Conservation (phyloP, 306 rosid species). For the Clitoria ternatea region DNA sequence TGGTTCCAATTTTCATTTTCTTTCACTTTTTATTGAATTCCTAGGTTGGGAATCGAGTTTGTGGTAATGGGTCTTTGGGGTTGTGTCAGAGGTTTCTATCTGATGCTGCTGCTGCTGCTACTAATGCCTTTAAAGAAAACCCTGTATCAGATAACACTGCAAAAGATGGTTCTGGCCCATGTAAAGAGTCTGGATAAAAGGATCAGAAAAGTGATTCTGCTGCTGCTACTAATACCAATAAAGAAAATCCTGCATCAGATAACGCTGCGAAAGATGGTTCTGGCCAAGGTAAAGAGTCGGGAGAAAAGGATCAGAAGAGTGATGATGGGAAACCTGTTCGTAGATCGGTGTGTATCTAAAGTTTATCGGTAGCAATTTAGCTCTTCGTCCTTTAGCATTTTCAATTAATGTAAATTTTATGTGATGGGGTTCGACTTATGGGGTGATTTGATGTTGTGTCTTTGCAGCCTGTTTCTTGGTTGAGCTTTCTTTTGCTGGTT, state of each 20-base stretch:
- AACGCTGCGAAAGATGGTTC: slow-evolving; percentile 39
- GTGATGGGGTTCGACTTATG: not conserved
- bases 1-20: not conserved
- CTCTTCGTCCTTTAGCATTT: slow-evolving; percentile 1
- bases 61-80: slow-evolving; percentile 38
- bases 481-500: slow-evolving; percentile 72
- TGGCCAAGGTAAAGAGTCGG: slow-evolving; percentile 56
- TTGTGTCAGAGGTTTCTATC: slow-evolving; percentile 48
- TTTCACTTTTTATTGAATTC: not conserved
- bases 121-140: no score
- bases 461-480: slow-evolving; percentile 93
- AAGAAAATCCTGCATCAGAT: slow-evolving; percentile 43
- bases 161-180: no score
- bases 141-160: no score
- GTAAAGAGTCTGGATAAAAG: no score
- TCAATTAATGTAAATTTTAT: not conserved
- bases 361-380: not conserved
- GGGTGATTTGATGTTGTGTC: not conserved
- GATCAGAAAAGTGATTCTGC: no score
- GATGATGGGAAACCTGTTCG: slow-evolving; percentile 75
- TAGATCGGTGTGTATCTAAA: slow-evolving; percentile 60
- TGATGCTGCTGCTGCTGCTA: no score
- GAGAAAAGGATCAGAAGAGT: slow-evolving; percentile 50
- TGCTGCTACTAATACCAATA: slow-evolving; percentile 22
- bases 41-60: slow-evolving; percentile 39